Base-by-base conservation (phyloP, 495 filamentous ascomycete species). In the Penicillium turbatum region DNA sequence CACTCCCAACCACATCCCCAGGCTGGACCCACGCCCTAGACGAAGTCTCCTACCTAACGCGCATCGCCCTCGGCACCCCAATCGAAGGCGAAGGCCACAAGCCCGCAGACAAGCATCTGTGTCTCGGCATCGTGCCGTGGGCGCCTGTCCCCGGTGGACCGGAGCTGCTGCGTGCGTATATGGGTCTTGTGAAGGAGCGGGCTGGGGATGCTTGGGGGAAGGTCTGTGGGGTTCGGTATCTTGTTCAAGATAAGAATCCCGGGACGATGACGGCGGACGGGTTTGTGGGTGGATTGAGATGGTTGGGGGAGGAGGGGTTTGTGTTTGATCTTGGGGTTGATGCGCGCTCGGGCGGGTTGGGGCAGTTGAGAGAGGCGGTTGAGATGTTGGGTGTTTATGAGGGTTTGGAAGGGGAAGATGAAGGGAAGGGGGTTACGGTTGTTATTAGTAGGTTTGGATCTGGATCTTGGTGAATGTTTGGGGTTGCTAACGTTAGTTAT, bases 251-350 rank as follows among this genome's bases (percentile, higher is more conserved):
- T 66, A 87, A 90, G 60, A 78, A 79, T 10, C 66, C 69, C 1
- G 83, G 86, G 11, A 77, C 78, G 0, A 89, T 86, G 72, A 53
- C 86, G 24, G 66, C 70, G 35, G 68, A 76, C 3, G 68, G 64
- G 0, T 92, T 92, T 61, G 73, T 90, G 50, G 82, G 82, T 11
- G 81, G 84, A n/a, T 49, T 96, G 64, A 81, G 80, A 65, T 77
- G 84, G 69, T 66, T 93, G 49, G 84, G 88, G 10, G 68, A 70
- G 57, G 69, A 80, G 56, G 73, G 81, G 24, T 72, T 83, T 54
- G 76, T 79, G 1, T 96, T 96, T 72, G 91, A 96, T 67, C 65
- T 95, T 1, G 90, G 88, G 1, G 81, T 95, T 12, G 90, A 95
- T 74, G 81, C 86, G 38, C 76, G 83, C 54, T 75, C 78, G 38